Percentiles rank a stretch among this genome's conserved stretches.
These are phyloP conservation scores for Cladorrhinum samala DNA, from an alignment of 495 filamentous ascomycete species.

Conservation along the genomic window DNA sequence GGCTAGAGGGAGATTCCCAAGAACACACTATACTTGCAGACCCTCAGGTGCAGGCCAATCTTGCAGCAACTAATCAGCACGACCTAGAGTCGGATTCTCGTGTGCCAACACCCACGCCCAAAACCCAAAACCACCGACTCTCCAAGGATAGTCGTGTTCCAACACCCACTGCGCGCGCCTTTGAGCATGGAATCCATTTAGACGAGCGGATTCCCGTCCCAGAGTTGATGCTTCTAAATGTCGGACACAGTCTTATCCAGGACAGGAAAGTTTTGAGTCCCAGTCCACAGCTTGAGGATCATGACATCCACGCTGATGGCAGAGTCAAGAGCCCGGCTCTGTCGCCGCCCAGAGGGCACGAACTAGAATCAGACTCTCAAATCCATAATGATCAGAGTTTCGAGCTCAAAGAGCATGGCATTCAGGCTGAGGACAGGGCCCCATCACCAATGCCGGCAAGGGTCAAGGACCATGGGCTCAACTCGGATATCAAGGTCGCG, in stretches of 20 bases:
- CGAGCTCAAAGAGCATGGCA: not conserved
- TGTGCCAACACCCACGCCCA: constrained; percentile 3
- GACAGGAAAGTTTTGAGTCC: constrained; percentile 11
- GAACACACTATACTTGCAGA: constrained; percentile 3
- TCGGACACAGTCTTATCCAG: constrained; percentile 12
- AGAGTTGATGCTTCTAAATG: constrained; percentile 6
- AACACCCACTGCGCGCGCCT: not conserved
- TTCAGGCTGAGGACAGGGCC: constrained; percentile 8
- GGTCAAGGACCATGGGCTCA: constrained; percentile 8
- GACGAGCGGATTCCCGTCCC: constrained; percentile 16
- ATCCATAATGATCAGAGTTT: not conserved
- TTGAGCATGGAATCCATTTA: constrained; percentile 10
- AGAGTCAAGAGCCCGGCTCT: constrained; percentile 8
- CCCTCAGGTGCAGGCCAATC: not conserved
- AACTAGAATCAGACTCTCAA: constrained; percentile 5
- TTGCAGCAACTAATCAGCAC: not conserved
- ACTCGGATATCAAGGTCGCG: constrained; percentile 9
- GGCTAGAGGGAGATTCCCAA: not conserved
- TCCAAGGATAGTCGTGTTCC: constrained; percentile 11
- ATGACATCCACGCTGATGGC: constrained; percentile 12
- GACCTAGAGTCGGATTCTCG: constrained; percentile 10
- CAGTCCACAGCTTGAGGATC: constrained; percentile 9
- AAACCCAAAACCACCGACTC: constrained; percentile 9
- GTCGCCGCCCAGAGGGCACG: constrained; percentile 8
- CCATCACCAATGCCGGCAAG: not conserved